These are phyloP conservation scores for Lactifluus piperatus DNA, from an alignment of 768 basidiomycete genomes.

Conservation along the genomic window DNA sequence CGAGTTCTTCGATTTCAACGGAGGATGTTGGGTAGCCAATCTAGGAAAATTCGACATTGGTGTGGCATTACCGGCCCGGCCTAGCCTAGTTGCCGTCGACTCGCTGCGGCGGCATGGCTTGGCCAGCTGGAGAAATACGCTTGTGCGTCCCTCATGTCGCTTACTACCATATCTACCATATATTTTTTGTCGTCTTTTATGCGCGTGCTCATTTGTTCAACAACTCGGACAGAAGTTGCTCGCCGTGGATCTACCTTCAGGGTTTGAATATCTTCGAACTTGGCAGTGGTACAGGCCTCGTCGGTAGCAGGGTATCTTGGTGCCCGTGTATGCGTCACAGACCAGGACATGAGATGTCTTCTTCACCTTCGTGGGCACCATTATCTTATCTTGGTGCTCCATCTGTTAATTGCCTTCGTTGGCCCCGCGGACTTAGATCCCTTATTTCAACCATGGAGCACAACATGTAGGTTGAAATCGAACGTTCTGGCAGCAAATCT, in stretches of 20 bases:
- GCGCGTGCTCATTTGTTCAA: not conserved
- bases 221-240: constrained; percentile 60
- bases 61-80: too few species aligned
- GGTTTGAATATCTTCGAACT: constrained; percentile 67
- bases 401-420: not conserved
- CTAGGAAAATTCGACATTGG: too few species aligned
- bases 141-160: not conserved
- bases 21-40: too few species aligned
- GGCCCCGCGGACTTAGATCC: constrained; percentile 36
- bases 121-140: constrained; percentile 85
- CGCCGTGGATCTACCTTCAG: constrained; percentile 43
- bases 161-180: not conserved
- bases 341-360: constrained; percentile 69
- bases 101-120: constrained; percentile 88
- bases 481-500: constrained; percentile 58
- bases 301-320: constrained; percentile 76
- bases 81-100: too few species aligned
- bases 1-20: too few species aligned
- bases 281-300: constrained; percentile 87
- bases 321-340: constrained; percentile 67
- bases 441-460: constrained; percentile 69
- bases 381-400: not conserved
- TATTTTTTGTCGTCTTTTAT: not conserved
- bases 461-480: constrained; percentile 58
- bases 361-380: not conserved